Percentiles rank a stretch among this genome's conserved stretches.
Conservation (phyloP, 140 eudicot species). For the Anethum foeniculum region DNA sequence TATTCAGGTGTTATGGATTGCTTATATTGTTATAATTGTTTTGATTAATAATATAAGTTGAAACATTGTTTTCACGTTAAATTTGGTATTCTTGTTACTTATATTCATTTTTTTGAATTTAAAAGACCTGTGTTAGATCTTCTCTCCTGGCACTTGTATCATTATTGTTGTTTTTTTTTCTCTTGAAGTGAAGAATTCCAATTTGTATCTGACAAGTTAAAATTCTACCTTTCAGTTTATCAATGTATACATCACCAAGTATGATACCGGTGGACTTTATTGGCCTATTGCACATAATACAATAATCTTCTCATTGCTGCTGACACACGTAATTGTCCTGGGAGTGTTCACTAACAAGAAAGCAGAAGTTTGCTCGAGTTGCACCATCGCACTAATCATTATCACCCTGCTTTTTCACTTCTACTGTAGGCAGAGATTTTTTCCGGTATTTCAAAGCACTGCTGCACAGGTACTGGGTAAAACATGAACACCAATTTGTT, state of each 20-base stretch:
- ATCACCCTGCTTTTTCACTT: constrained; percentile 59
- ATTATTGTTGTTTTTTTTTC: not conserved
- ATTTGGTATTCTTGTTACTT: no score
- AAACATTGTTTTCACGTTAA: no score
- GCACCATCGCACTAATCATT: constrained; percentile 46
- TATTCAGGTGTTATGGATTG: no score
- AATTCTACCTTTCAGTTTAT: constrained; percentile 54
- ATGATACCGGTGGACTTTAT: constrained; percentile 73
- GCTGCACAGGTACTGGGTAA: constrained; percentile 54
- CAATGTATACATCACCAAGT: constrained; percentile 68
- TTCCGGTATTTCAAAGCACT: constrained; percentile 44
- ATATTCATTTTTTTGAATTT: no score
- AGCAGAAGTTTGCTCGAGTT: constrained; percentile 42
- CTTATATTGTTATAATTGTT: no score
- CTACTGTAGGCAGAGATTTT: constrained; percentile 77
- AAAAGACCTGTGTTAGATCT: no score
- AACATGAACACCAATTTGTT: not conserved
- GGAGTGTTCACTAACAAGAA: constrained; percentile 63
- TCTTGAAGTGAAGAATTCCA: not conserved
- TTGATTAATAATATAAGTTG: no score
- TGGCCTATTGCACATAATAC: constrained; percentile 84
- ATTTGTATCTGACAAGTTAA: not conserved
- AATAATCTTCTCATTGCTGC: constrained; percentile 64
- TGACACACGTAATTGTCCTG: constrained; percentile 61
- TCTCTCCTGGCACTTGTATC: no score